A percentile compares a stretch with the other conserved stretches of the same genome.
Evolutionary conservation across 495 filamentous ascomycete species (phyloP).

Genomic region (Melanomma pulvis-pyrius): DNA sequence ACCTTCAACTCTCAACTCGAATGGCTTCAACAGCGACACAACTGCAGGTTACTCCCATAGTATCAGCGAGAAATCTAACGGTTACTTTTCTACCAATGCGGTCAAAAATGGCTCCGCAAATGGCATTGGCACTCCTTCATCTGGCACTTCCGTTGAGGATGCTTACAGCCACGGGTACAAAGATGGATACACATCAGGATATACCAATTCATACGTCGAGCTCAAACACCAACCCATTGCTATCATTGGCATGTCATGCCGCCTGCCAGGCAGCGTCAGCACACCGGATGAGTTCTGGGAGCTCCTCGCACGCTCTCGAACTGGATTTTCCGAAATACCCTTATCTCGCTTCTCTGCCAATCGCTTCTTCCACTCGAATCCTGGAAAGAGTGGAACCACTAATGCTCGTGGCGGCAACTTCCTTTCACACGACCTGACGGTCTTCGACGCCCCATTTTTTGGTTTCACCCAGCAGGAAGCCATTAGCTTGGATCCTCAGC

Average conservation of each 20-base stretch:
- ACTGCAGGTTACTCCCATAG: neutral
- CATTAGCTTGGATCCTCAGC: conserved; percentile 25
- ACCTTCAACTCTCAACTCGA: too few relatives aligned
- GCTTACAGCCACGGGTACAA: neutral
- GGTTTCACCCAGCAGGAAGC: conserved; percentile 18
- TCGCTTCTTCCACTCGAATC: conserved; percentile 21
- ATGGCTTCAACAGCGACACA: too few relatives aligned
- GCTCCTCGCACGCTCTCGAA: conserved; percentile 47
- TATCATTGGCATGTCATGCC: conserved; percentile 62
- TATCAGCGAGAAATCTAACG: neutral
- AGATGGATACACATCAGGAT: neutral
- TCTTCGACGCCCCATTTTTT: conserved; percentile 33
- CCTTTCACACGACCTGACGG: conserved; percentile 4
- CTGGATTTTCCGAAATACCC: conserved; percentile 9
- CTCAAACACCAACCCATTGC: conserved; percentile 54
- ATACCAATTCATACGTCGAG: neutral
- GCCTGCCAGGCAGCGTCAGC: conserved; percentile 58
- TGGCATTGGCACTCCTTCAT: too few relatives aligned
- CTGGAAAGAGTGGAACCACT: conserved; percentile 10
- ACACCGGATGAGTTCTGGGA: conserved; percentile 62
- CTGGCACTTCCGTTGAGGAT: neutral
- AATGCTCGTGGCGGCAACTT: conserved; percentile 4
- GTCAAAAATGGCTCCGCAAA: too few relatives aligned
- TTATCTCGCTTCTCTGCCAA: neutral
- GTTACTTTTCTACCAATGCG: neutral